Base-by-base conservation (phyloP, 352 stramenopile species). In the Phytophthora pseudosyringae region DNA sequence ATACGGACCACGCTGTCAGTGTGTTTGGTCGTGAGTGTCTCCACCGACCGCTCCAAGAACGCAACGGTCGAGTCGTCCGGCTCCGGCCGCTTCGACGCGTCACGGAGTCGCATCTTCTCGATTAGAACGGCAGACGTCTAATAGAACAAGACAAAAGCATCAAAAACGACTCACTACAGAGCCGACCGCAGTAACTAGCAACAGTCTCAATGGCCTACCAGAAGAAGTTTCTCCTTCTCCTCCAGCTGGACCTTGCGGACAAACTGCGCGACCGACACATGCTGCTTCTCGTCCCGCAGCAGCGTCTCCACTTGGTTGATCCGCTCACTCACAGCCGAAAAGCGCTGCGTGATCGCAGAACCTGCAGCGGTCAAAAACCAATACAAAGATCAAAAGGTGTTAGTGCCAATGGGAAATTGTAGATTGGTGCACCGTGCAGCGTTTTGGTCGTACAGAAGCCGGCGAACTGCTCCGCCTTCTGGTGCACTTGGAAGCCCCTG, bases 201-300 rank as follows among this genome's bases (percentile, higher is more conserved):
- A 33, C 11, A 41, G 15, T 18, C 28, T 28, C 0, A 13, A 47
- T 15, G 26, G 46, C 29, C 7, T 69, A 92, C 83, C 46, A 94
- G 47, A 25, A 95, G 64, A 31, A 95, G 69, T 43, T 95, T 95
- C 26, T 94, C 86, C 51, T 94, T 94, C 46, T 95, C 88, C 56
- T 93, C 69, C 26, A 75, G 2, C 44, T 95, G 88, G 25, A 95
- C 48, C 47, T 86, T 86, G 56, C 88, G 88, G n/a, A 95, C 57
- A 47, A 80, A 69, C 31, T 87, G 58, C 16, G 86, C 83, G 15
- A 93, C 64, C 28, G 55, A 28, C 12, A 63, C 28, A 46, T 73
- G 71, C 32, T 87, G 46, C 33, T 75, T 81, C 11, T 67, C 49
- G 4, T 75, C 54, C 15, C 51, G 59, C 36, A 76, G 16, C n/a